Evolutionary conservation across 768 basidiomycete species (phyloP).

Genomic region (Termitomyces eurrhizus): DNA sequence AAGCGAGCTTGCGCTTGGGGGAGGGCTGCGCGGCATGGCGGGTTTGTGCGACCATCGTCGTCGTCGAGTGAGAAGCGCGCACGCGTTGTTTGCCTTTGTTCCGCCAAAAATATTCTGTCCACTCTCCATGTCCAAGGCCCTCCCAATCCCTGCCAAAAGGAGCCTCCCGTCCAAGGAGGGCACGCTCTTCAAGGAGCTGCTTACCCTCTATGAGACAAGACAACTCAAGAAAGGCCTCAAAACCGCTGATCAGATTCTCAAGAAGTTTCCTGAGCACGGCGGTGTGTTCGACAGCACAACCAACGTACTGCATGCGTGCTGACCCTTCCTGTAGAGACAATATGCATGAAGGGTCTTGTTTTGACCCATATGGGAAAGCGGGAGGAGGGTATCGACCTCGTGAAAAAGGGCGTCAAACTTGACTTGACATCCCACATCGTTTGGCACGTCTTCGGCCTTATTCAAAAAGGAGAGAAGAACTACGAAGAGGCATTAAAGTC

Average conservation of each 20-base stretch:
- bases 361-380: slow-evolving; percentile 74
- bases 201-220: slow-evolving; percentile 84
- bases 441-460: slow-evolving; percentile 97
- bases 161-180: slow-evolving; percentile 80
- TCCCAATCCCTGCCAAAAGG: slow-evolving; percentile 40
- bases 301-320: not conserved
- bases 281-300: slow-evolving; percentile 46
- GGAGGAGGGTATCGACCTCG: slow-evolving; percentile 78
- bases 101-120: slow-evolving; percentile 7
- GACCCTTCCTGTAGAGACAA: slow-evolving; percentile 59
- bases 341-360: slow-evolving; percentile 95
- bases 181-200: slow-evolving; percentile 79
- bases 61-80: slow-evolving; percentile 20
- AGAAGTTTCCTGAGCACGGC: slow-evolving; percentile 94
- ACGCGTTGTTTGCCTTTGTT: slow-evolving; percentile 45
- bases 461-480: slow-evolving; percentile 92
- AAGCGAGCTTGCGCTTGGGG: slow-evolving; percentile 61
- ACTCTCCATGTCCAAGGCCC: slow-evolving; percentile 33
- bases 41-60: slow-evolving; percentile 70
- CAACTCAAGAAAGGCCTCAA: slow-evolving; percentile 89
- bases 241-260: slow-evolving; percentile 89
- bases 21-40: slow-evolving; percentile 51
- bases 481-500: slow-evolving; percentile 93
- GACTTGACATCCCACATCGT: slow-evolving; percentile 90
- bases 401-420: slow-evolving; percentile 77